Conservation (phyloP, 371 early-diverging fungal genomes). For the Rhizomucor miehei region DNA sequence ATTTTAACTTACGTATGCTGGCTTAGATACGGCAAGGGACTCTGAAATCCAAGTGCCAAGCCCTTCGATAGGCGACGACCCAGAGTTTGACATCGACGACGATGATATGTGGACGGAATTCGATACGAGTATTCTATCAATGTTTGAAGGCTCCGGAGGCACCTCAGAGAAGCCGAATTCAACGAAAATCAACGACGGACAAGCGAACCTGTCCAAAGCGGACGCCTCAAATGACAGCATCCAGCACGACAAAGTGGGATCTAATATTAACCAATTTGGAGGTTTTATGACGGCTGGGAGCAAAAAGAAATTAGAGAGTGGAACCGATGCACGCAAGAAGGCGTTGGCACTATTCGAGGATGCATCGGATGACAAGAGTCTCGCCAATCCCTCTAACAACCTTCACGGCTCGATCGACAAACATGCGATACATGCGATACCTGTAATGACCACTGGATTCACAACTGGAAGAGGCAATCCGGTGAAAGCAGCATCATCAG, state of each 20-base stretch:
- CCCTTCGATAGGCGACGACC: background rate
- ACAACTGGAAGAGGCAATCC: constrained; percentile 5
- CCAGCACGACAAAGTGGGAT: constrained; percentile 18
- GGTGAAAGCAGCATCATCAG: background rate
- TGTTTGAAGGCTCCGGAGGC: constrained; percentile 7
- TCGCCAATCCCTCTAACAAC: background rate
- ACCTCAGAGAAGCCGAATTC: too few species aligned
- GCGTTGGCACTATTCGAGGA: constrained; percentile 7
- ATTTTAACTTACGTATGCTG: too few species aligned
- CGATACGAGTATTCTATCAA: constrained; percentile 8
- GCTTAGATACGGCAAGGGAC: too few species aligned
- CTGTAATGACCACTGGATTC: background rate
- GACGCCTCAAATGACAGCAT: background rate
- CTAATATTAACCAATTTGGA: constrained; percentile 8
- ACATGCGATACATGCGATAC: too few species aligned
- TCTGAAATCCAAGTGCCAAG: too few species aligned
- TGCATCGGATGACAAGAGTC: too few species aligned
- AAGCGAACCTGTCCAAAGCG: background rate
- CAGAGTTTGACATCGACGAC: constrained; percentile 5
- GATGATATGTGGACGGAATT: constrained; percentile 15
- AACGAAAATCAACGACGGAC: background rate
- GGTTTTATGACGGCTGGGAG: constrained; percentile 19
- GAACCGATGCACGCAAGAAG: constrained; percentile 13
- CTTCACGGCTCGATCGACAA: too few species aligned
- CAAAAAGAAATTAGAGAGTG: constrained; percentile 17